Conservation (phyloP, 148 eudicot species). For the Linanthus parryae region DNA sequence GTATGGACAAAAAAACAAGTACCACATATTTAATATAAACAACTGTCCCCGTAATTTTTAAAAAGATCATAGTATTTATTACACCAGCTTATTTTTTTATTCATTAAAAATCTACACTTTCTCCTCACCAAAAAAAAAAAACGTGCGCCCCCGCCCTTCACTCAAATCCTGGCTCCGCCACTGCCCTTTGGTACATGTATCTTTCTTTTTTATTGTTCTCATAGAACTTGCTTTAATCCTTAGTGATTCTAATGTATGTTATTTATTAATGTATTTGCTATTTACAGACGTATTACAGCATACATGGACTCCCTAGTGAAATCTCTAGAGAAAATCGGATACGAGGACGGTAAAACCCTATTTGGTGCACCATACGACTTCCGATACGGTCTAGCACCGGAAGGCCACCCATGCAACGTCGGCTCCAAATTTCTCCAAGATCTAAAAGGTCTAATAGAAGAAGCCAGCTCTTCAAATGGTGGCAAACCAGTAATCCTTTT, state of each 20-base stretch:
- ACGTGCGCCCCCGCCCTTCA: no score
- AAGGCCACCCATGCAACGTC: constrained; percentile 40
- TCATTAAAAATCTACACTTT: no score
- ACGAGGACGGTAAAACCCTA: constrained; percentile 46
- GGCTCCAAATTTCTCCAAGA: constrained; percentile 64
- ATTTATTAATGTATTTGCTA: no score
- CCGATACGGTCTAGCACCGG: constrained; percentile 76
- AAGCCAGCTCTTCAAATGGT: constrained; percentile 41
- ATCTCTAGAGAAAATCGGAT: constrained; percentile 60
- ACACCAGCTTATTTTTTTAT: no score
- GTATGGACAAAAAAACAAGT: no score
- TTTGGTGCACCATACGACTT: constrained; percentile 96
- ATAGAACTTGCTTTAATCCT: neutral
- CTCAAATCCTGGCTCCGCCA: no score
- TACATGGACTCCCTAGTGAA: constrained; percentile 72
- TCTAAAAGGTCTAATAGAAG: constrained; percentile 59
- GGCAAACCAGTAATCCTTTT: constrained; percentile 62
- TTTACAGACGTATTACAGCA: constrained; percentile 48
- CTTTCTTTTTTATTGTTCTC: neutral
- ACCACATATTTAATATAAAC: no score
- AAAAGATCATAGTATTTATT: no score
- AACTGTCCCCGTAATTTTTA: no score
- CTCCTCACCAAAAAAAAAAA: no score
- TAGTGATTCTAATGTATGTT: no score
- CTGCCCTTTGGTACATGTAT: neutral